These are phyloP conservation scores for Polyporus tsugae DNA, from an alignment of 1,284 basidiomycete genomes.

Conservation along the genomic window DNA sequence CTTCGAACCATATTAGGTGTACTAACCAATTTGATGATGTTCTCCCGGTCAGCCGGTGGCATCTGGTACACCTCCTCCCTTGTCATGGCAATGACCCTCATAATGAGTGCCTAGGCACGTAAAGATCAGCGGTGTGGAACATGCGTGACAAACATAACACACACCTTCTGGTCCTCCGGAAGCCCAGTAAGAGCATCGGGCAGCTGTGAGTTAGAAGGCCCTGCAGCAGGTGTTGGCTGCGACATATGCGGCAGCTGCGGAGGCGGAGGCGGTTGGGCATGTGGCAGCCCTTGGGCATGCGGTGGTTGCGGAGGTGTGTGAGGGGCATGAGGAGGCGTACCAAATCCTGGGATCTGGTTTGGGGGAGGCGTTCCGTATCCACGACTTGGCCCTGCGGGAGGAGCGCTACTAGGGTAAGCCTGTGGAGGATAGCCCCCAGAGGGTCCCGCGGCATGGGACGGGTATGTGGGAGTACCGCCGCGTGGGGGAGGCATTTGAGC, in stretches of 20 bases:
- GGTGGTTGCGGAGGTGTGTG: conserved; percentile 19
- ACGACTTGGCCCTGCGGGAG: conserved; percentile 17
- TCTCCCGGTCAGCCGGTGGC: conserved; percentile 66
- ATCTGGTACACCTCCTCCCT: conserved; percentile 72
- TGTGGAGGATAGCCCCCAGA: conserved; percentile 31
- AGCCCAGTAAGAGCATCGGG: conserved; percentile 65
- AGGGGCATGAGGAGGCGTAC: conserved; percentile 9
- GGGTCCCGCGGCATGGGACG: conserved; percentile 35
- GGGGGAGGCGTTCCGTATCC: conserved; percentile 31
- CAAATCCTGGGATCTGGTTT: conserved; percentile 21
- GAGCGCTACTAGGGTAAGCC: conserved; percentile 22
- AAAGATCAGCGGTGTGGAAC: neutral
- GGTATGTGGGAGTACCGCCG: conserved; percentile 41
- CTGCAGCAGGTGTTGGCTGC: conserved; percentile 28
- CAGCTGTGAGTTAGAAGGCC: conserved; percentile 36
- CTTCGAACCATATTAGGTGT: neutral
- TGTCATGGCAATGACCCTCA: conserved; percentile 74
- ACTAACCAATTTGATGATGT: conserved; percentile 73
- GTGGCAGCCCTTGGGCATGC: conserved; percentile 17
- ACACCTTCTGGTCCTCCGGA: conserved; percentile 75
- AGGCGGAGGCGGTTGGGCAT: conserved; percentile 31
- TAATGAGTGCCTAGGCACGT: conserved; percentile 61
- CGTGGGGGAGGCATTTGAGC: conserved; percentile 38
- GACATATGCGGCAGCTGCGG: conserved; percentile 24
- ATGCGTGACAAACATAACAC: conserved; percentile 34